phyloP scores from a whole-genome alignment of 2,329 filamentous ascomycete genomes.

The Monilinia laxa region DNA sequence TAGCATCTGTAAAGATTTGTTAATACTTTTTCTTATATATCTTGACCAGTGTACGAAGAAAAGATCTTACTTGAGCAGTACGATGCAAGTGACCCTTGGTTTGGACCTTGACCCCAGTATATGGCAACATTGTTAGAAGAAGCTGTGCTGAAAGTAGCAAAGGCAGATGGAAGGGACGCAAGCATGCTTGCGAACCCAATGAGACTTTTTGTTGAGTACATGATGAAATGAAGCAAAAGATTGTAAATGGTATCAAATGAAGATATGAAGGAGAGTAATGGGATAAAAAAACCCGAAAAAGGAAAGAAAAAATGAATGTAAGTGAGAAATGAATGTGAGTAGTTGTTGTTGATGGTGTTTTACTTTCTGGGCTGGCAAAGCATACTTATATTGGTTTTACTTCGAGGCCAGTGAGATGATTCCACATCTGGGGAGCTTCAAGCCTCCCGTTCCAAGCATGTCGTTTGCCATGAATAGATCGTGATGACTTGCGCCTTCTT shows the following conservation, averaged over 20 bases:
- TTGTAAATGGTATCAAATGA: conserved; percentile 1
- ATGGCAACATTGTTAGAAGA: conserved; percentile 56
- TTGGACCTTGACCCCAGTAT: conserved; percentile 56
- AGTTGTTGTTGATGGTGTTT: conserved; percentile 20
- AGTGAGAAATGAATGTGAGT: conserved; percentile 22
- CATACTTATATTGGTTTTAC: conserved; percentile 21
- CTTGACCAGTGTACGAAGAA: not conserved
- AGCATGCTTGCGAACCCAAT: conserved; percentile 20
- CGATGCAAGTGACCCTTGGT: conserved; percentile 22
- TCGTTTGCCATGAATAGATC: conserved; percentile 17
- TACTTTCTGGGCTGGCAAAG: not conserved
- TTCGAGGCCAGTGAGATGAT: not conserved
- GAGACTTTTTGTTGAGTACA: conserved; percentile 23
- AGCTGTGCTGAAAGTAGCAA: conserved; percentile 45
- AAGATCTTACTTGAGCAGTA: conserved; percentile 22
- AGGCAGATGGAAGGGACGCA: conserved; percentile 36
- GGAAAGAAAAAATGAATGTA: conserved; percentile 19
- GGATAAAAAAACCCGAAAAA: conserved; percentile 21
- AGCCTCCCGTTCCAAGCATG: not conserved
- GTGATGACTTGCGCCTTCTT: conserved; percentile 16
- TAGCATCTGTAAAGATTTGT: conserved; percentile 5
- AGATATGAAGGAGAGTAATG: conserved; percentile 22
- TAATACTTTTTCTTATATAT: not conserved
- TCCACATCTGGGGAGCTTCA: not conserved
- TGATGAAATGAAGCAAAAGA: conserved; percentile 19